Evolutionary conservation across 305 asterid species (phyloP).

Genomic region (Plantago rigida): DNA sequence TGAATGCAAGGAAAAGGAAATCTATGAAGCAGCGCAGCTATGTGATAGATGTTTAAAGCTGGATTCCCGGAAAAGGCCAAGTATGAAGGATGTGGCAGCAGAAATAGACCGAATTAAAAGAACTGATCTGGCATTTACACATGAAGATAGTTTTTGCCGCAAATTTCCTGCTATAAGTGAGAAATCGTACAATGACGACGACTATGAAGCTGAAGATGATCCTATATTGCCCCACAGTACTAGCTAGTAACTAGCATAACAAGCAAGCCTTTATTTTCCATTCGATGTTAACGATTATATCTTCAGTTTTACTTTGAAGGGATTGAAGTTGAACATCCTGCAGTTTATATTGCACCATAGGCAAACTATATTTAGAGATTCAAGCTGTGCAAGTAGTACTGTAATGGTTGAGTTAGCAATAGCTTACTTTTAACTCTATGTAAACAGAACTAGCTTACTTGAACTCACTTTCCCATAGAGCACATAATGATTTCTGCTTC

Average conservation of each 20-base stretch:
- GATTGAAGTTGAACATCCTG: too few relatives aligned
- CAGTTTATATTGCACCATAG: too few relatives aligned
- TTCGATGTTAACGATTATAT: too few relatives aligned
- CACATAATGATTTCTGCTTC: too few relatives aligned
- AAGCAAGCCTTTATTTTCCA: neutral
- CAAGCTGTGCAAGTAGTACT: too few relatives aligned
- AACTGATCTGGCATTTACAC: neutral
- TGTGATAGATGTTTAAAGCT: slow-evolving; percentile 30
- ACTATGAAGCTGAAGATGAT: slow-evolving; percentile 13
- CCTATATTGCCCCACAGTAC: neutral
- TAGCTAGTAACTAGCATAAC: too few relatives aligned
- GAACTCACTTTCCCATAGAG: too few relatives aligned
- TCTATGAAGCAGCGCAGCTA: slow-evolving; percentile 29
- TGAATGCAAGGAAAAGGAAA: slow-evolving; percentile 25
- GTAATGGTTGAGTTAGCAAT: too few relatives aligned
- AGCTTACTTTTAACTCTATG: too few relatives aligned
- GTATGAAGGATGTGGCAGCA: slow-evolving; percentile 37
- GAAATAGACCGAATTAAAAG: slow-evolving; percentile 32
- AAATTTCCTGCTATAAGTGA: neutral
- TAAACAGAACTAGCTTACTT: too few relatives aligned
- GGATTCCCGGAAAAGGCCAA: slow-evolving; percentile 31
- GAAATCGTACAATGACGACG: slow-evolving; percentile 13
- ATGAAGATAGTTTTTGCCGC: slow-evolving; percentile 12
- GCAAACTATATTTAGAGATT: too few relatives aligned
- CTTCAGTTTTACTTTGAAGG: too few relatives aligned